A percentile compares a stretch with the other conserved stretches of the same genome.
Evolutionary conservation across 345 rosid genomes (phyloP).

Genomic region (Excoecaria cochinchinensis): DNA sequence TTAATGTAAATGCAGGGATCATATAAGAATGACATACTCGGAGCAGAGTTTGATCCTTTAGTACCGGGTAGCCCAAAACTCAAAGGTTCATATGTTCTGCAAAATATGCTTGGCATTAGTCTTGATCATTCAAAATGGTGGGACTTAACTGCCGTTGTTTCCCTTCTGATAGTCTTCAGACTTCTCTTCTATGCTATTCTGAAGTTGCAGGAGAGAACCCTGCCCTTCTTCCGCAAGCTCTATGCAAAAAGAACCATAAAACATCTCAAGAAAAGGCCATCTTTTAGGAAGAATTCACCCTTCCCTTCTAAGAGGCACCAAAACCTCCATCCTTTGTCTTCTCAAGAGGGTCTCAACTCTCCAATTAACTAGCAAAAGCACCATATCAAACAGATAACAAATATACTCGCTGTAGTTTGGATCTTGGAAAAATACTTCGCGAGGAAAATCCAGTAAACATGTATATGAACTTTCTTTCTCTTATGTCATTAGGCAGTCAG

Average conservation of each 20-base stretch:
- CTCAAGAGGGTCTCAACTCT: slow-evolving; percentile 46
- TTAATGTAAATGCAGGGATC: slow-evolving; percentile 50
- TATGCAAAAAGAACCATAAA: slow-evolving; percentile 57
- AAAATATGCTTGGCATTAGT: slow-evolving; percentile 44
- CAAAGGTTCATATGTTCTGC: slow-evolving; percentile 59
- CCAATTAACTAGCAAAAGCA: slow-evolving; percentile 37
- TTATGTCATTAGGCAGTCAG: background rate
- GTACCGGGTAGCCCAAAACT: slow-evolving; percentile 59
- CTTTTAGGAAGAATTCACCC: slow-evolving; percentile 58
- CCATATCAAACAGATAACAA: background rate
- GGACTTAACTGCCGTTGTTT: slow-evolving; percentile 60
- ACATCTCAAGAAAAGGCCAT: slow-evolving; percentile 67
- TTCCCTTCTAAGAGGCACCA: slow-evolving; percentile 58
- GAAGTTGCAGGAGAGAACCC: slow-evolving; percentile 71
- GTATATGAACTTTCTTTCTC: background rate
- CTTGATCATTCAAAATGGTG: slow-evolving; percentile 75
- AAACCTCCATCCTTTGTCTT: slow-evolving; percentile 61
- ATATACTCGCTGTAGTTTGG: background rate
- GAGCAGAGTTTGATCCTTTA: slow-evolving; percentile 70
- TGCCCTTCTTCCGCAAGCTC: slow-evolving; percentile 46
- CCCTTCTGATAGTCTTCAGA: slow-evolving; percentile 58
- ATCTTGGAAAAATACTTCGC: background rate
- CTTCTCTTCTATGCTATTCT: slow-evolving; percentile 65
- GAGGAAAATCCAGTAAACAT: background rate
- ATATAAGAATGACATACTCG: slow-evolving; percentile 76